These are phyloP conservation scores for Candida ascalaphidarum DNA, from an alignment of 805 yeast genomes.

Conservation along the genomic window DNA sequence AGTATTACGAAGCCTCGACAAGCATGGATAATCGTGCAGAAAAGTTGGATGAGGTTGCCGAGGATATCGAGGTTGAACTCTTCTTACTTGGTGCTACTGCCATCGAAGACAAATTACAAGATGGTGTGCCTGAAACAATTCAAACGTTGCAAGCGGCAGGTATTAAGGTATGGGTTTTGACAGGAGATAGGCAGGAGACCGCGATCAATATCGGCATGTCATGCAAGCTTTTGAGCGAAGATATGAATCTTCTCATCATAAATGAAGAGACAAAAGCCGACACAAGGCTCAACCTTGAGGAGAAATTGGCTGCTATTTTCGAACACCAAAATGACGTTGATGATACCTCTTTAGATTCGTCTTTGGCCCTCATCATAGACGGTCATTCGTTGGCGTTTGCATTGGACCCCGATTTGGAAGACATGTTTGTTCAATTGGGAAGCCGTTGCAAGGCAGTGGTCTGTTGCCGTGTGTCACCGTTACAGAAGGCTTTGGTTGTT, in stretches of 20 bases:
- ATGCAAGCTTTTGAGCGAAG: slow-evolving; percentile 88
- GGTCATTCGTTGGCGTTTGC: slow-evolving; percentile 89
- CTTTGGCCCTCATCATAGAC: slow-evolving; percentile 86
- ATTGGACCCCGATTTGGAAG: slow-evolving; percentile 72
- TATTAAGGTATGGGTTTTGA: slow-evolving; percentile 92
- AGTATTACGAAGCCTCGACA: slow-evolving; percentile 75
- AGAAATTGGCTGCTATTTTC: slow-evolving; percentile 66
- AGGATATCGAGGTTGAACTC: slow-evolving; percentile 71
- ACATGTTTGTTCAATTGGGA: slow-evolving; percentile 69
- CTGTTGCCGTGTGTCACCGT: slow-evolving; percentile 96
- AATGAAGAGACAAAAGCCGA: slow-evolving; percentile 80
- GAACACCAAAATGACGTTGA: slow-evolving; percentile 58
- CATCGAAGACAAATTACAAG: slow-evolving; percentile 94
- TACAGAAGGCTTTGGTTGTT: slow-evolving; percentile 94
- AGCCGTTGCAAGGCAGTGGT: slow-evolving; percentile 89
- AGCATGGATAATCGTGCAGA: slow-evolving; percentile 67
- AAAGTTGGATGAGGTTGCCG: slow-evolving; percentile 82
- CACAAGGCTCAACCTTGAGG: slow-evolving; percentile 63
- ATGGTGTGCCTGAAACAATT: slow-evolving; percentile 97
- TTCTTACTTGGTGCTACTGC: slow-evolving; percentile 94
- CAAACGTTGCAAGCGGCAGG: slow-evolving; percentile 95
- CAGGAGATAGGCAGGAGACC: slow-evolving; percentile 98
- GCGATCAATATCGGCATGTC: slow-evolving; percentile 99
- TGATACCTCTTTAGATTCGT: slow-evolving; percentile 48
- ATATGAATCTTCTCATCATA: slow-evolving; percentile 85